Percentiles rank a stretch among this genome's conserved stretches.
Evolutionary conservation across 345 rosid species (phyloP).

Genomic region (Sisymbrium altissimum): DNA sequence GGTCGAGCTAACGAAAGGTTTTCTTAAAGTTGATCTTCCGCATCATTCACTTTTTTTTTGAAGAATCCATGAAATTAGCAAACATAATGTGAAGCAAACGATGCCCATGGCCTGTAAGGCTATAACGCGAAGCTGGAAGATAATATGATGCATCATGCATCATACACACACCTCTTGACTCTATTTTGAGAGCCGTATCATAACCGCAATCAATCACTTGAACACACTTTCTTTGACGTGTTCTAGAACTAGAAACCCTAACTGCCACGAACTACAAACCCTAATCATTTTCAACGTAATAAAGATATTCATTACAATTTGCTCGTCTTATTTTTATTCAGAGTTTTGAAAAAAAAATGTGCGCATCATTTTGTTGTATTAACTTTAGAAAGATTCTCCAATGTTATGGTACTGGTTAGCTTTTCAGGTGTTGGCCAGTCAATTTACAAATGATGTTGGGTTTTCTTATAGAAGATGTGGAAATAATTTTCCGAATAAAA

Average conservation of each 20-base stretch:
- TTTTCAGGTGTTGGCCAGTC: not conserved
- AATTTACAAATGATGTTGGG: not conserved
- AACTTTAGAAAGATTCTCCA: not conserved
- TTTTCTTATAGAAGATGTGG: not conserved
- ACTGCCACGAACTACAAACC: not conserved
- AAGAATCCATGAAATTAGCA: not conserved
- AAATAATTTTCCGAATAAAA: too few species aligned
- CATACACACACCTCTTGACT: not conserved
- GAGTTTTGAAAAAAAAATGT: too few species aligned
- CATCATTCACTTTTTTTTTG: not conserved
- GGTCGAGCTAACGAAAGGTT: not conserved
- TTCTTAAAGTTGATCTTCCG: not conserved
- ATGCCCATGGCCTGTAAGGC: too few species aligned
- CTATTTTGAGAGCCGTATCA: not conserved
- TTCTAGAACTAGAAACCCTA: not conserved
- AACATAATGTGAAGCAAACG: not conserved
- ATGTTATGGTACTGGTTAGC: not conserved
- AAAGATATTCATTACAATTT: not conserved
- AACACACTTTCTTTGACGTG: not conserved
- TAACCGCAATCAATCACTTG: not conserved
- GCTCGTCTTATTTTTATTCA: not conserved
- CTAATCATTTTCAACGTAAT: not conserved
- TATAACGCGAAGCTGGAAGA: not conserved
- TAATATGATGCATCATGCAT: not conserved
- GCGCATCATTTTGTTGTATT: not conserved